Base-by-base conservation (phyloP, 1,284 basidiomycete species). In the Rhodotorula sp. region DNA sequence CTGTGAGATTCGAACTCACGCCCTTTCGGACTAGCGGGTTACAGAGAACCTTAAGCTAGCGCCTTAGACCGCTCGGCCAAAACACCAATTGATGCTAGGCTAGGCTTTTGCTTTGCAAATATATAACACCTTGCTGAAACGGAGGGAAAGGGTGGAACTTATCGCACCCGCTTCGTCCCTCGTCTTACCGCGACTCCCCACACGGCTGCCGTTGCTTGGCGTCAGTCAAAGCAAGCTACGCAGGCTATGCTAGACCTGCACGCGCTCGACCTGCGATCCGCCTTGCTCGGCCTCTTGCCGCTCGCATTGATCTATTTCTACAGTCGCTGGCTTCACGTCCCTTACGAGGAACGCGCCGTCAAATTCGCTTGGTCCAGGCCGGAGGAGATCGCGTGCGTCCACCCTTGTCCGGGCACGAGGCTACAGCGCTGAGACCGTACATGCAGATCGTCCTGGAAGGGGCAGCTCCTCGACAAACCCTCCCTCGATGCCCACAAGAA, bases 11-110 rank as follows among this genome's bases (percentile, higher is more conserved):
- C 68, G 71, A 73, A 73, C 71, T 70, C 71, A 73, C 71, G 71
- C 71, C 71, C 71, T 67, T 73, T 67, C 65, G 71, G 71, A 73
- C 71, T 70, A 73, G 71, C 71, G 71, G 52, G 20, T 49, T 62
- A 34, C 7, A 12, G 12, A 39, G 52, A 63, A 56, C 65, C 71
- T 72, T 68, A 73, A 76, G 74, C 74, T 76, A 65, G 74, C 74
- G 74, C 74, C 74, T 76, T 76, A 73, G 74, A 76, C 74, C 74
- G 72, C 74, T 76, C 74, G 74, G 74, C 74, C 74, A 76, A 72
- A 72, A 72, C 70, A 58, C 70, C 70, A 26, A 34, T 29, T 29
- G 56, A 2, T 29, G 29, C n/a, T n/a, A n/a, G n/a, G 29, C 29
- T 29, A 29, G 29, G 29, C 29, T 3, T 29, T 3, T 29, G 3